A percentile compares a stretch with the other conserved stretches of the same genome.
These are phyloP conservation scores for Leishmania arabica DNA, from an alignment of 208 protist species.

Conservation along the genomic window DNA sequence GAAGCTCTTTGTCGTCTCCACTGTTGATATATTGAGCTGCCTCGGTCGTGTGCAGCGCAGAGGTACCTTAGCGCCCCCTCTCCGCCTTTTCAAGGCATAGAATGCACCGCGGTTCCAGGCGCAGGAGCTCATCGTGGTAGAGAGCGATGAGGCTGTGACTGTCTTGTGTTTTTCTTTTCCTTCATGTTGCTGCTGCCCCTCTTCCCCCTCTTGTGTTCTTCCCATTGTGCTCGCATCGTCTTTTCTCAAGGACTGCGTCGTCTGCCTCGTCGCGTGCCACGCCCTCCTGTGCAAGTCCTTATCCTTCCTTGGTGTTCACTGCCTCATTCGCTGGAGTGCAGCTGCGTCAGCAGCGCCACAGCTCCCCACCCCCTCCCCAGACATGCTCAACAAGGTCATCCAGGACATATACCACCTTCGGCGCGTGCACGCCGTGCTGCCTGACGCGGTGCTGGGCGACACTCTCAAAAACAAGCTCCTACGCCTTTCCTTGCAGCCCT, in stretches of 20 bases:
- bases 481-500: slow-evolving; percentile 65
- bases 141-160: background rate
- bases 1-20: background rate
- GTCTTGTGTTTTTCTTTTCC: background rate
- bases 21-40: background rate
- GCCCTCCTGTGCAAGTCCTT: background rate
- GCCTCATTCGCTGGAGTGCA: background rate
- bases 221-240: background rate
- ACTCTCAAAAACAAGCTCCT: slow-evolving; percentile 73
- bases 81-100: background rate
- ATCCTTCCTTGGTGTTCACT: background rate
- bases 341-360: background rate
- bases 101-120: background rate
- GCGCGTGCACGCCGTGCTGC: slow-evolving; percentile 66
- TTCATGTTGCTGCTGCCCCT: background rate
- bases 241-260: background rate
- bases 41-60: background rate
- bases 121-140: background rate
- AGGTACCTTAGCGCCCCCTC: background rate
- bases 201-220: background rate
- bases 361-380: background rate
- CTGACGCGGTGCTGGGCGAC: slow-evolving; percentile 60
- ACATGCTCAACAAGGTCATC: slow-evolving; percentile 73
- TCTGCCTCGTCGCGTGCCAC: background rate
- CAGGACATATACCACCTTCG: slow-evolving; percentile 74